phyloP scores from a whole-genome alignment of 305 asterid genomes.

The Andrographis paniculata region DNA sequence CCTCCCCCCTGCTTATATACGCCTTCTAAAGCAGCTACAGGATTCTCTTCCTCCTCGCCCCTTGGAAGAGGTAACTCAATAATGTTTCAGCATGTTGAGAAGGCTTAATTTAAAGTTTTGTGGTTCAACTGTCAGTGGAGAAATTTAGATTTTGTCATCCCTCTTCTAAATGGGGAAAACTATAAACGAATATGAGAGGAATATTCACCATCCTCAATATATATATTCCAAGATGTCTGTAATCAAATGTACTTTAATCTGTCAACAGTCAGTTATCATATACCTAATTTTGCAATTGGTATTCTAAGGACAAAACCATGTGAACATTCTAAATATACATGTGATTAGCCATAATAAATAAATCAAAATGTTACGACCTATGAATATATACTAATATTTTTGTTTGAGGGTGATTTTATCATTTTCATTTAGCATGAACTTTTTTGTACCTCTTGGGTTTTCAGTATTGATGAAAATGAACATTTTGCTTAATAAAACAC shows the following conservation, averaged over 20 bases:
- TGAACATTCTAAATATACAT: conserved; percentile 9
- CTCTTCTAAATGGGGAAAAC: too few relatives aligned
- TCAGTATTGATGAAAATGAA: neutral
- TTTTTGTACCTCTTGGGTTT: neutral
- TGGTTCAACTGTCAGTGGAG: conserved; percentile 11
- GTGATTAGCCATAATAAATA: conserved; percentile 4
- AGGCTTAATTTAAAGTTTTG: conserved; percentile 7
- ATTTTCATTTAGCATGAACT: neutral
- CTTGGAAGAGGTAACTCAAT: conserved; percentile 57
- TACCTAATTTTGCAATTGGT: conserved; percentile 8
- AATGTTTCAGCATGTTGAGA: conserved; percentile 6
- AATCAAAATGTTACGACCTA: neutral
- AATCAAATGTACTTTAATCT: neutral
- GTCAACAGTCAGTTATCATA: conserved; percentile 5
- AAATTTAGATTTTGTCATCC: too few relatives aligned
- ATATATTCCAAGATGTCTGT: neutral
- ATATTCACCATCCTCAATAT: conserved; percentile 5
- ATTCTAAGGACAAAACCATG: conserved; percentile 1
- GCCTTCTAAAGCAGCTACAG: conserved; percentile 82
- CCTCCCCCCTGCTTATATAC: conserved; percentile 84
- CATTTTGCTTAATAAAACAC: too few relatives aligned
- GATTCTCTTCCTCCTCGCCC: conserved; percentile 98
- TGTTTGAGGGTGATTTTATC: conserved; percentile 4
- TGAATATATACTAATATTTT: conserved; percentile 2
- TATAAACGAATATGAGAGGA: neutral